These are phyloP conservation scores for Leucaena leucocephala DNA, from an alignment of 306 rosid genomes.

Conservation along the genomic window DNA sequence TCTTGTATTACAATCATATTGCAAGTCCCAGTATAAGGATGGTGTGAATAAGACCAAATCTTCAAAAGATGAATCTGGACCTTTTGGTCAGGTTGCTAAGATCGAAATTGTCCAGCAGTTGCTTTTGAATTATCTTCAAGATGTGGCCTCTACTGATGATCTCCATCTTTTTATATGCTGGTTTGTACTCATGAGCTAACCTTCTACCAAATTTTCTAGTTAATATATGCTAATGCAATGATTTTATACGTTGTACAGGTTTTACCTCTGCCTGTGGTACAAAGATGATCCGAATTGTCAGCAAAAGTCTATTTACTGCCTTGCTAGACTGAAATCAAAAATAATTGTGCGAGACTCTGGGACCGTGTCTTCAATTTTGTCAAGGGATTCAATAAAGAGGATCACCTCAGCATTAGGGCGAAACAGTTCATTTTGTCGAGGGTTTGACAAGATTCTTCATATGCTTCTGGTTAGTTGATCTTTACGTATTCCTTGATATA, in stretches of 20 bases:
- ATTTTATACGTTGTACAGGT: conserved; percentile 60
- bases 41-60: conserved; percentile 50
- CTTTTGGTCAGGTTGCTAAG: conserved; percentile 47
- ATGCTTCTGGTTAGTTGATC: conserved; percentile 81
- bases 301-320: conserved; percentile 61
- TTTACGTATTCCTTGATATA: conserved; percentile 35
- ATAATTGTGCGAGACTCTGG: conserved; percentile 82
- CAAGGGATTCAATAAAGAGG: conserved; percentile 77
- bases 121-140: conserved; percentile 90
- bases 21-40: conserved; percentile 74
- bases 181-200: conserved; percentile 53
- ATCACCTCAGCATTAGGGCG: conserved; percentile 83
- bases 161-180: conserved; percentile 89
- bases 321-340: conserved; percentile 88
- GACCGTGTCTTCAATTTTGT: conserved; percentile 60
- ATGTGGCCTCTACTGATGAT: conserved; percentile 76
- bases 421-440: conserved; percentile 88
- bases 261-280: conserved; percentile 92
- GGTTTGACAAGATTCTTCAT: conserved; percentile 91
- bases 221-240: conserved; percentile 34
- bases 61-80: conserved; percentile 51
- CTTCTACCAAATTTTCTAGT: conserved; percentile 38
- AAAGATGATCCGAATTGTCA: conserved; percentile 87
- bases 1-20: conserved; percentile 76
- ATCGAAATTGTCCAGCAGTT: conserved; percentile 88